These are phyloP conservation scores for Magnolia sinica DNA, from an alignment of 164 flowering plant genomes.

Conservation along the genomic window DNA sequence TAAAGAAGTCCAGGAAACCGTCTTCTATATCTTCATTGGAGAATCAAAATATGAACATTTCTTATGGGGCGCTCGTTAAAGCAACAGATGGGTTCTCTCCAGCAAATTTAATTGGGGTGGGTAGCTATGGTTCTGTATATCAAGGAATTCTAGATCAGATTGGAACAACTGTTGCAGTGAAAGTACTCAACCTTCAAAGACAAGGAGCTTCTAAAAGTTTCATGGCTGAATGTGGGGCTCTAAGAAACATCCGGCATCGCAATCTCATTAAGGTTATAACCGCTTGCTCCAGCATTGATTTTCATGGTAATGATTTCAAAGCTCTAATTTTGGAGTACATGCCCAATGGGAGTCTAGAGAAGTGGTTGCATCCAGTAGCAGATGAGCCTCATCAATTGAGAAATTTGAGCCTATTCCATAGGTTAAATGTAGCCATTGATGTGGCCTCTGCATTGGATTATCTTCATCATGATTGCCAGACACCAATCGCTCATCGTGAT, in stretches of 20 bases:
- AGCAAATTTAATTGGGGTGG: slow-evolving; percentile 4
- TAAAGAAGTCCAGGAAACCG: neutral
- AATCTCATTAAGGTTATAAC: slow-evolving; percentile 9
- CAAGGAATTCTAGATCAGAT: neutral
- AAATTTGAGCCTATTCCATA: slow-evolving; percentile 4
- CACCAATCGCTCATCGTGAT: slow-evolving; percentile 18
- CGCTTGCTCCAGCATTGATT: neutral
- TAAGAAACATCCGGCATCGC: slow-evolving; percentile 7
- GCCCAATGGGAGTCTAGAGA: slow-evolving; percentile 9
- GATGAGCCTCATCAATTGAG: neutral
- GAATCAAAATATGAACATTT: neutral
- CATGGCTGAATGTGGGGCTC: slow-evolving; percentile 12
- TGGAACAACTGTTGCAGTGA: slow-evolving; percentile 4
- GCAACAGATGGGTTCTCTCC: slow-evolving; percentile 4
- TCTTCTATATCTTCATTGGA: neutral
- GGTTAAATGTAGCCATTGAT: slow-evolving; percentile 2
- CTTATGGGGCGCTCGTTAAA: slow-evolving; percentile 5
- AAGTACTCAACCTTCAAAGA: slow-evolving; percentile 8
- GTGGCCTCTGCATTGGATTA: slow-evolving; percentile 3
- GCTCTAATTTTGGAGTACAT: slow-evolving; percentile 13
- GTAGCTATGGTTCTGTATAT: slow-evolving; percentile 3
- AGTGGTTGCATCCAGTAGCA: slow-evolving; percentile 5
- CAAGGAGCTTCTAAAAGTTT: slow-evolving; percentile 15
- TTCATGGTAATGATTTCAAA: slow-evolving; percentile 1
- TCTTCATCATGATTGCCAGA: slow-evolving; percentile 10